Evolutionary conservation across 371 early-diverging fungal species (phyloP).

Genomic region (Mortierella sp.): DNA sequence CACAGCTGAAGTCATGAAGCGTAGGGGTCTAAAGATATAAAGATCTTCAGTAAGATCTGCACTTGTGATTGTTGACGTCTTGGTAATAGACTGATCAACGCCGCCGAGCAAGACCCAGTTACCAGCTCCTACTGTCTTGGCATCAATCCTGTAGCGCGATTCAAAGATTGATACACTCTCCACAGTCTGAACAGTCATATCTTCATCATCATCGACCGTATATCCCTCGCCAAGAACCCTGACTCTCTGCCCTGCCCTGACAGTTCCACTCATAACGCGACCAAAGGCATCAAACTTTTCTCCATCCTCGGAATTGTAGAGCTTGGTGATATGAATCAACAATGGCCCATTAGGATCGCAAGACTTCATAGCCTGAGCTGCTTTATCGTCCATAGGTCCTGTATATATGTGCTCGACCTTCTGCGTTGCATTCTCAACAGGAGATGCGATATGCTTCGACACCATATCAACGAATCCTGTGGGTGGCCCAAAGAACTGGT

Average conservation of each 20-base stretch:
- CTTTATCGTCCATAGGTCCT: slow-evolving; percentile 75
- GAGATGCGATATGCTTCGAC: slow-evolving; percentile 83
- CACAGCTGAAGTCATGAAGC: slow-evolving; percentile 86
- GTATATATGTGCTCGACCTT: slow-evolving; percentile 84
- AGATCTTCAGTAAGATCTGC: slow-evolving; percentile 72
- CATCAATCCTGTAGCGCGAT: slow-evolving; percentile 89
- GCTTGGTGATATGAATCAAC: slow-evolving; percentile 92
- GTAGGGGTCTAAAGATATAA: slow-evolving; percentile 89
- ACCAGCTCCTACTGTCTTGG: slow-evolving; percentile 85
- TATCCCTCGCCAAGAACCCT: slow-evolving; percentile 94
- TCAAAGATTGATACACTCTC: slow-evolving; percentile 82
- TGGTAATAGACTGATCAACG: slow-evolving; percentile 91
- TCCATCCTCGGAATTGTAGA: slow-evolving; percentile 89
- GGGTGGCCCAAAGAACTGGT: slow-evolving; percentile 92
- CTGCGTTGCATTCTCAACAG: slow-evolving; percentile 78
- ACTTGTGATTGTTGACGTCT: slow-evolving; percentile 92
- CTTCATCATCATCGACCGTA: slow-evolving; percentile 94
- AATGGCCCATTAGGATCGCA: slow-evolving; percentile 94
- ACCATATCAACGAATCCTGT: slow-evolving; percentile 94
- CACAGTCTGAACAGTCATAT: slow-evolving; percentile 90
- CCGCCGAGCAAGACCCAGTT: slow-evolving; percentile 94
- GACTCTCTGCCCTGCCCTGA: slow-evolving; percentile 83
- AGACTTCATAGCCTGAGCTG: slow-evolving; percentile 79
- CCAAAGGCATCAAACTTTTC: slow-evolving; percentile 92
- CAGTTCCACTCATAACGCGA: slow-evolving; percentile 91